Conservation (phyloP, 176 grass and related monocot species). For the barley (Hordeum vulgare) region DNA sequence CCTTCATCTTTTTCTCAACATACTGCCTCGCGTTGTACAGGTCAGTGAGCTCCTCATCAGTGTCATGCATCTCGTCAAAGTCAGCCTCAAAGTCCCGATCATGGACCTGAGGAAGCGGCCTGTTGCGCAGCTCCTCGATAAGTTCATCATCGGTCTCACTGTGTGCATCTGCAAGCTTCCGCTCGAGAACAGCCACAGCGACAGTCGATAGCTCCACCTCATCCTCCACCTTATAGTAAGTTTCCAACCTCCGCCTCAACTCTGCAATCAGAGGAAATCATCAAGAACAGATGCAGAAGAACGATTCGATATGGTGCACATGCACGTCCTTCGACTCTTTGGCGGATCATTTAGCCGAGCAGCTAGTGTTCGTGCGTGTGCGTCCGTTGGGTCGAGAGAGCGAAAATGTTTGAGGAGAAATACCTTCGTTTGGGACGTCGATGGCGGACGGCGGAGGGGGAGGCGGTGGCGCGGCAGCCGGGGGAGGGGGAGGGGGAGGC, state of each 20-base stretch:
- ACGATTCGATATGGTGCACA: background rate
- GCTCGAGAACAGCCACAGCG: constrained; percentile 34
- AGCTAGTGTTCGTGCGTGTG: background rate
- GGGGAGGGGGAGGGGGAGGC: background rate
- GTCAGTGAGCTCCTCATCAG: constrained; percentile 67
- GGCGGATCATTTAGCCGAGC: background rate
- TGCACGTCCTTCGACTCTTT: background rate
- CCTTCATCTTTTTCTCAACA: constrained; percentile 74
- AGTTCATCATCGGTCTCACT: constrained; percentile 57
- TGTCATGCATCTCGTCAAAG: constrained; percentile 52
- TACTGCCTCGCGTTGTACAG: constrained; percentile 77
- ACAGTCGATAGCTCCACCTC: constrained; percentile 39
- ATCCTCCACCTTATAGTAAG: constrained; percentile 38
- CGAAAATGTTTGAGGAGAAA: background rate
- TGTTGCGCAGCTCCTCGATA: constrained; percentile 43
- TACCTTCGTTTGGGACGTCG: constrained; percentile 41
- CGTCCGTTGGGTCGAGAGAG: background rate
- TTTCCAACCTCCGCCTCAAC: constrained; percentile 44
- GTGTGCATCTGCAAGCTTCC: constrained; percentile 38
- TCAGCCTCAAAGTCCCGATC: constrained; percentile 56
- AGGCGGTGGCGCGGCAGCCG: background rate
- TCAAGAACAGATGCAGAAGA: background rate
- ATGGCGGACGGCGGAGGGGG: background rate
- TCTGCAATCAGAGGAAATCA: constrained; percentile 31
- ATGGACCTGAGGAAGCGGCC: constrained; percentile 29